A percentile compares a stretch with the other conserved stretches of the same genome.
phyloP scores from a whole-genome alignment of 768 basidiomycete species.

The Ramaria sp. region DNA sequence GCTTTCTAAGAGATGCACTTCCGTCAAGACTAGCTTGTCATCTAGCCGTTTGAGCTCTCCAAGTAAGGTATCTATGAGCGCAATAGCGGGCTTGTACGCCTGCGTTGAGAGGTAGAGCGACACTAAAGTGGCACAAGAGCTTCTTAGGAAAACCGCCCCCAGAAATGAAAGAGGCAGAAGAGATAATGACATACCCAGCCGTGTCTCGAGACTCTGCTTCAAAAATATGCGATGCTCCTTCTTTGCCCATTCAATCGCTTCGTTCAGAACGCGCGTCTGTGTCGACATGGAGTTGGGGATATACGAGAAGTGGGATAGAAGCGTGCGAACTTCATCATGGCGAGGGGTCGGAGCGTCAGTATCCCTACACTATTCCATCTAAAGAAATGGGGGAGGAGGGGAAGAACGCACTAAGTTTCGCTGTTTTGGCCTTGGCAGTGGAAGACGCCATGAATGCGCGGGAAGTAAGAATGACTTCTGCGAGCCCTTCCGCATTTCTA shows the following conservation, averaged over 20 bases:
- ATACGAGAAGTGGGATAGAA: slow-evolving; percentile 78
- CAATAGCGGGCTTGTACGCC: slow-evolving; percentile 68
- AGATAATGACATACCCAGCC: slow-evolving; percentile 47
- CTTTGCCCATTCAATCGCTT: slow-evolving; percentile 90
- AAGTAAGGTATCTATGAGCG: slow-evolving; percentile 77
- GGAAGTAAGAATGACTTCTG: slow-evolving; percentile 76
- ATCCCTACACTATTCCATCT: no score
- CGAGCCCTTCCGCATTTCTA: slow-evolving; percentile 78
- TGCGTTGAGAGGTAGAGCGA: slow-evolving; percentile 24
- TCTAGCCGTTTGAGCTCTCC: slow-evolving; percentile 88
- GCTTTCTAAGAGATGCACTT: slow-evolving; percentile 91
- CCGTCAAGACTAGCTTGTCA: slow-evolving; percentile 96
- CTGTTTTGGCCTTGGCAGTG: slow-evolving; percentile 96
- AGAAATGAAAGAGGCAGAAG: slow-evolving; percentile 23
- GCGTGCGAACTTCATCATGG: slow-evolving; percentile 63
- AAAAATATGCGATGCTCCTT: slow-evolving; percentile 90
- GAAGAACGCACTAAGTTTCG: slow-evolving; percentile 69
- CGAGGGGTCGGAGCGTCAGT: neutral
- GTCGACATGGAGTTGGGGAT: slow-evolving; percentile 65
- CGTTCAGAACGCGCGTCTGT: slow-evolving; percentile 78
- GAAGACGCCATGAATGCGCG: slow-evolving; percentile 74
- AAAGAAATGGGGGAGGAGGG: neutral
- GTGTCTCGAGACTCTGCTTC: slow-evolving; percentile 86
- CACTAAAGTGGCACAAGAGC: no score
- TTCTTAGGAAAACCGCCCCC: no score